phyloP scores from a whole-genome alignment of 176 grass and related monocot genomes.

The Aegilops tauschii region DNA sequence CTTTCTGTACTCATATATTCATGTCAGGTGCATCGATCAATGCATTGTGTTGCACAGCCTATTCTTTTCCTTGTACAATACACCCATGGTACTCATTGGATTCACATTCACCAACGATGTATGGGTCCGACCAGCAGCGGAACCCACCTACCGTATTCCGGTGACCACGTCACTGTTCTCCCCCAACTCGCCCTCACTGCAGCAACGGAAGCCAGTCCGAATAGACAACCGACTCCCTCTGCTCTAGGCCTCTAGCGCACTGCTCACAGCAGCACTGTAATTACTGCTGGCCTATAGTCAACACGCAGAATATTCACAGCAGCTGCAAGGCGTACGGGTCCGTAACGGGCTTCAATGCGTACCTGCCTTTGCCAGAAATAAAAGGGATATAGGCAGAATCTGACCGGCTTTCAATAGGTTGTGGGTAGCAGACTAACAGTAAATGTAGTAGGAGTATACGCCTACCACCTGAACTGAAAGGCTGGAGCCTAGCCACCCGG shows the following conservation, averaged over 20 bases:
- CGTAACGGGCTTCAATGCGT: conserved; percentile 1
- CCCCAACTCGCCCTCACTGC: not conserved
- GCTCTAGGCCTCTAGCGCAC: not conserved
- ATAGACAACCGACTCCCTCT: not conserved
- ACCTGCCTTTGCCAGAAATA: not conserved
- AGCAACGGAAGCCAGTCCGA: not conserved
- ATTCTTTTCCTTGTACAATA: too few species aligned
- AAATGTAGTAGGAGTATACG: too few species aligned
- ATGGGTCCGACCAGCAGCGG: not conserved
- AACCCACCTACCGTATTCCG: not conserved
- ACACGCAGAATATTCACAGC: conserved; percentile 6
- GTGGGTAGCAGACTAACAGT: too few species aligned
- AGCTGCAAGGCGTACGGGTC: not conserved
- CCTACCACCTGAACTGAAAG: not conserved
- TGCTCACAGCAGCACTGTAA: not conserved
- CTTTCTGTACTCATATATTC: too few species aligned
- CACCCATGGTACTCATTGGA: not conserved
- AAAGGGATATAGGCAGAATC: not conserved
- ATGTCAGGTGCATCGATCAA: too few species aligned
- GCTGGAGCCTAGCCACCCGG: not conserved
- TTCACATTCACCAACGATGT: not conserved
- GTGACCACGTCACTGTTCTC: not conserved
- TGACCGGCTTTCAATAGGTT: not conserved
- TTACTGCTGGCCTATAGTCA: not conserved
- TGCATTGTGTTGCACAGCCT: too few species aligned